Evolutionary conservation across 2,329 filamentous ascomycete genomes (phyloP), one percentile per base, ranked within the genome.

Genomic region (Monosporascus sp.): DNA sequence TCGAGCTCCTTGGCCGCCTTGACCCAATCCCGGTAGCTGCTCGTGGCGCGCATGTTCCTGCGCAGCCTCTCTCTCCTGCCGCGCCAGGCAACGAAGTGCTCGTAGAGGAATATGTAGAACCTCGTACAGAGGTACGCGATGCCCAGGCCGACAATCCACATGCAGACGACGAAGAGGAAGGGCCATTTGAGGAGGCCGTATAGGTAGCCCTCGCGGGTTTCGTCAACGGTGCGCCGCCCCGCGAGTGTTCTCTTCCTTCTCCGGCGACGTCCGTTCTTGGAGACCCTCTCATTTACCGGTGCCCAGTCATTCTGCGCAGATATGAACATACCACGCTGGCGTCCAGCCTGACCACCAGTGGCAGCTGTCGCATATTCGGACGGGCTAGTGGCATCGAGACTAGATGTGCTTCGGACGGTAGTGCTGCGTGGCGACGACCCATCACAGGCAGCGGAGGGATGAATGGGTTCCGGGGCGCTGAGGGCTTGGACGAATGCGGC

Each of bases 221-320:
- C 94, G 68, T 99, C 94, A 65, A 85, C 89, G 58, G 83, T 87
- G 54, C 88, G 78, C 20, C 78, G 78, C 31, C 81, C 79, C 7
- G 78, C 64, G 41, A 64, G 66, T 53, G 65, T 72, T 62, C 65
- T 68, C 56, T 66, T 71, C 54, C 63, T 60, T 51, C 77, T 72
- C 39, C 71, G 70, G 57, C 70, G 74, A 57, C 72, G 64, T 62
- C 68, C 65, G 20, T 70, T 66, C 64, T 70, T 76, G 62, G 74
- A 67, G 22, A 92, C 79, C 53, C 81, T 85, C 67, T 93, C 83
- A 61, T 88, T 86, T 14, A 97, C 83, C 0, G 94, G 94, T 17
- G 89, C 86, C 94, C 94, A 99, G 75, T 99, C 94, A 69, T 96
- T 96, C 66, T 95, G 84, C 41, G 94, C 93, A 3, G 90, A 89